phyloP scores from a whole-genome alignment of 2,329 filamentous ascomycete species.

The Pseudogymnoascus sp. region DNA sequence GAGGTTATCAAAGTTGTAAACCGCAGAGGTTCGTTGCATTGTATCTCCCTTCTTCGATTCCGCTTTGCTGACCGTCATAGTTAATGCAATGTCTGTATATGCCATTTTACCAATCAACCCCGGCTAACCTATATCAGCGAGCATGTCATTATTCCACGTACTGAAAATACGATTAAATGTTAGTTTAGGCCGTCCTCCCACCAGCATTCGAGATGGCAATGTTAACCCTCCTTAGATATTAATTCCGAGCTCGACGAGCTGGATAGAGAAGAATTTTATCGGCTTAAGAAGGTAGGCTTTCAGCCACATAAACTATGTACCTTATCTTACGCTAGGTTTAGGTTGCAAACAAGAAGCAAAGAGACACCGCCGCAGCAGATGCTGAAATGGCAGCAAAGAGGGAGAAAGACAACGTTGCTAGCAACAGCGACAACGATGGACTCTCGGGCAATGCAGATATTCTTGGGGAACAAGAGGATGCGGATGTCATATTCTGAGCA shows the following conservation, averaged over 20 bases:
- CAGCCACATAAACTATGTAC: not conserved
- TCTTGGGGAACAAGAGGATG: slow-evolving; percentile 67
- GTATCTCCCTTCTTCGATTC: not conserved
- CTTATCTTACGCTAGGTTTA: slow-evolving; percentile 16
- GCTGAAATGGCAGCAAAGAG: slow-evolving; percentile 70
- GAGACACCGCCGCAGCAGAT: slow-evolving; percentile 64
- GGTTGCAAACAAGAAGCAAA: slow-evolving; percentile 76
- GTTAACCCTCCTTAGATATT: slow-evolving; percentile 56
- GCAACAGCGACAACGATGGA: slow-evolving; percentile 33
- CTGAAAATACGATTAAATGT: slow-evolving; percentile 99
- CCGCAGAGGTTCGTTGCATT: slow-evolving; percentile 61
- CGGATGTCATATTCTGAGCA: slow-evolving; percentile 74
- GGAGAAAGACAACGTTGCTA: slow-evolving; percentile 40
- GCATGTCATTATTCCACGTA: slow-evolving; percentile 93
- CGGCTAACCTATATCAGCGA: slow-evolving; percentile 44
- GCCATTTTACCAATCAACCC: slow-evolving; percentile 7
- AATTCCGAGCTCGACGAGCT: slow-evolving; percentile 97
- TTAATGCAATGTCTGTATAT: slow-evolving; percentile 77
- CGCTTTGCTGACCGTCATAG: slow-evolving; percentile 37
- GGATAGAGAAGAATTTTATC: slow-evolving; percentile 96
- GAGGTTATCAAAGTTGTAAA: slow-evolving; percentile 99
- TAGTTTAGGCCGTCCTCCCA: slow-evolving; percentile 25
- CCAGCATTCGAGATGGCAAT: slow-evolving; percentile 13
- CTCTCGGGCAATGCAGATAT: slow-evolving; percentile 52
- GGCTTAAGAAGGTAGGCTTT: slow-evolving; percentile 69